These are phyloP conservation scores for Chaetomiaceae sp. DNA, from an alignment of 2,329 filamentous ascomycete genomes.

Conservation along the genomic window DNA sequence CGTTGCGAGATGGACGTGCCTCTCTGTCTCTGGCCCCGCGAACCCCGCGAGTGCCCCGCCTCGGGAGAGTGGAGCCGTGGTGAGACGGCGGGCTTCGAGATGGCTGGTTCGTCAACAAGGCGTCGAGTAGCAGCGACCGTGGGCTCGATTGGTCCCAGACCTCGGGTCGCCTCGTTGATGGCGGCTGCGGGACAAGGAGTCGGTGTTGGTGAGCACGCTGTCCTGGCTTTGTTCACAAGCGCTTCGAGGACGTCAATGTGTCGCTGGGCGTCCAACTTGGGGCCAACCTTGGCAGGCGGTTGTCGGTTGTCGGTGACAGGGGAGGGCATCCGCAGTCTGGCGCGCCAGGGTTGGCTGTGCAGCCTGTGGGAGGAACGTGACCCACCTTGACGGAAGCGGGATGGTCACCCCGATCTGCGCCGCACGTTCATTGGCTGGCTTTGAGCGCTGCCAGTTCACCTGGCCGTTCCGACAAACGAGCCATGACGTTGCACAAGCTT, in stretches of 20 bases:
- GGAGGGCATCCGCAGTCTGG: neutral
- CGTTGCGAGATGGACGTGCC: conserved; percentile 3
- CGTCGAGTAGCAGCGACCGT: too few species aligned
- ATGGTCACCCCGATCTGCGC: conserved; percentile 1
- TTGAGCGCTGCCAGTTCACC: neutral
- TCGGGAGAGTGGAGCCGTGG: conserved; percentile 13
- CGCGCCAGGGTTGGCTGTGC: neutral
- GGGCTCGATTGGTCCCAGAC: too few species aligned
- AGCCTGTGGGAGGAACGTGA: neutral
- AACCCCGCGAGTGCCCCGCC: conserved; percentile 14
- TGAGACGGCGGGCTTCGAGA: conserved; percentile 7
- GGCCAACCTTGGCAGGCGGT: neutral
- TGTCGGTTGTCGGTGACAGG: neutral
- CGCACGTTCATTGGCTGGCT: neutral
- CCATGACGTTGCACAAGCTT: too few species aligned
- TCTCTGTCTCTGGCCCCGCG: conserved; percentile 1
- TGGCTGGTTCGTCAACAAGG: neutral
- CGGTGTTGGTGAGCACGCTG: conserved; percentile 11
- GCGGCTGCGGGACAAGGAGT: too few species aligned
- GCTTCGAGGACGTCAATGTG: neutral
- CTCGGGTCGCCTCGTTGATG: too few species aligned
- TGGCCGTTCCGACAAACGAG: too few species aligned
- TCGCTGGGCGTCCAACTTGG: conserved; percentile 1
- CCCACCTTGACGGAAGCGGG: conserved; percentile 1
- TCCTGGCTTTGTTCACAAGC: conserved; percentile 17